Evolutionary conservation across 1,139 yeast genomes (phyloP), one percentile per base, ranked within the genome.

Genomic region (Suhomyces atakaporum): DNA sequence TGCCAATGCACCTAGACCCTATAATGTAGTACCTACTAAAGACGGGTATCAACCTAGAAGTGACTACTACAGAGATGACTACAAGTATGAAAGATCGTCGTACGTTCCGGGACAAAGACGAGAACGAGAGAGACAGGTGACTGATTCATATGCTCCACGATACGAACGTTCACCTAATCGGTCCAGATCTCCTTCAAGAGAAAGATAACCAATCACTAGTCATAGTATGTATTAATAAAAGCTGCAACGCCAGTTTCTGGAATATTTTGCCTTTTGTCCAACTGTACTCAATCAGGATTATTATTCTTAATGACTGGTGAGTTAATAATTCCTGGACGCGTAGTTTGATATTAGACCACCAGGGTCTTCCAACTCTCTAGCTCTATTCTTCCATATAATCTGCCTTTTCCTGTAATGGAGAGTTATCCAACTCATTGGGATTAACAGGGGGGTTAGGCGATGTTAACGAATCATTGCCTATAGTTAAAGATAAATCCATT

Each of bases 81-180:
- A 29, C 26, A 36, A 41, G n/a, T 34, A 35, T 16, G 51, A 49
- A 27, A 40, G 56, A 32, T 54, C 50, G 19, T 40, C 43, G 8
- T 51, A 52, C 26, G 40, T 47, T 13, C 54, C 54, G 3, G 43
- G 49, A 9, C 43, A 36, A 7, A 38, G 28, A 26, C 33, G 26
- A 12, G 38, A 16, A n/a, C n/a, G n/a, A 28, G 43, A 46, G 3
- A 18, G 27, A 29, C 39, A 42, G 36, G 43, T 43, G 39, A 46
- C 57, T 4, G 61, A 56, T 35, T 40, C 55, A 3, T 55, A 56
- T 36, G 51, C 46, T 14, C 60, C 60, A 4, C 12, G 16, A n/a
- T 30, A 33, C 29, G 34, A 35, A 18, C 25, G 43, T 47, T 36
- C 39, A 4, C 38, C 38, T 7, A 15, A 36, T 8, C 45, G 56